Conservation (phyloP, 1,284 basidiomycete genomes). For the Amylostereum chailletii region DNA sequence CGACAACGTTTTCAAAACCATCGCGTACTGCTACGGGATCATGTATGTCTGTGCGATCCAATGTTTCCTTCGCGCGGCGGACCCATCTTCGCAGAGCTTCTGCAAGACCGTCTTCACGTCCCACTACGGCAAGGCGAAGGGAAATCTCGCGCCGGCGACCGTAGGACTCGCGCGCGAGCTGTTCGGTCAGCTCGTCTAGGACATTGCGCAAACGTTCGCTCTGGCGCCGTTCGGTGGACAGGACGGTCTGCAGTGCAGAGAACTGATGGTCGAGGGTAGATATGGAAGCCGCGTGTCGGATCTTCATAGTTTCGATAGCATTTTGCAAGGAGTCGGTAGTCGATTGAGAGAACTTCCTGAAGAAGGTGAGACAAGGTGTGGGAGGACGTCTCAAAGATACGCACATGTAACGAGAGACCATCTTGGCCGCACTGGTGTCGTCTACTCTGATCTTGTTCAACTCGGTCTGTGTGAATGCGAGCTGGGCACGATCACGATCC, state of each 20-base stretch:
- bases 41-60: slow-evolving; percentile 17
- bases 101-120: slow-evolving; percentile 56
- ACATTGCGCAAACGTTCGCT: slow-evolving; percentile 46
- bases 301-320: slow-evolving; percentile 51
- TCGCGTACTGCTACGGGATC: slow-evolving; percentile 15
- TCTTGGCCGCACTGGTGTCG: slow-evolving; percentile 71
- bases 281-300: slow-evolving; percentile 57
- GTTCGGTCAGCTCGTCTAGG: slow-evolving; percentile 68
- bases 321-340: slow-evolving; percentile 64
- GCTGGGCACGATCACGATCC: slow-evolving; percentile 32
- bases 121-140: slow-evolving; percentile 57
- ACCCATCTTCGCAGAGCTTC: slow-evolving; percentile 52
- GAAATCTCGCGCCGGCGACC: slow-evolving; percentile 70
- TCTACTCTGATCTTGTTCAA: slow-evolving; percentile 60
- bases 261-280: slow-evolving; percentile 42
- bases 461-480: slow-evolving; percentile 41
- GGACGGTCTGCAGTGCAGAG: slow-evolving; percentile 33
- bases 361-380: background rate
- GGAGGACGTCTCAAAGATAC: background rate
- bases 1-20: slow-evolving; percentile 30
- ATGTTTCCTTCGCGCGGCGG: slow-evolving; percentile 36
- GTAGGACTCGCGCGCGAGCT: slow-evolving; percentile 65
- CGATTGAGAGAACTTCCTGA: slow-evolving; percentile 80
- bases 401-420: slow-evolving; percentile 85
- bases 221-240: slow-evolving; percentile 34